phyloP scores from a whole-genome alignment of 2,329 filamentous ascomycete genomes.

The Fusarium fujikuroi region DNA sequence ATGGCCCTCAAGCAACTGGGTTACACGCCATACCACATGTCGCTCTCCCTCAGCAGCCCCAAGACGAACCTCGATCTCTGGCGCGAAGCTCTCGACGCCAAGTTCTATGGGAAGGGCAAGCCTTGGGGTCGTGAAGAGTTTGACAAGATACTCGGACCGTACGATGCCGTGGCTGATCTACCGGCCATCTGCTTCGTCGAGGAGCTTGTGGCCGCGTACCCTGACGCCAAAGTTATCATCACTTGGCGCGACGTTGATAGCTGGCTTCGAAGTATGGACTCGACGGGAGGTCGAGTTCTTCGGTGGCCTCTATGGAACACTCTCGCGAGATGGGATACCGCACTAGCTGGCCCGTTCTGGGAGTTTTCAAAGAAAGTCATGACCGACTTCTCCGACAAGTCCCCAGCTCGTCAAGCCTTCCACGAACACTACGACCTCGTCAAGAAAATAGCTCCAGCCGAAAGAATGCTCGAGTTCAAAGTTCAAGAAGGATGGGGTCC shows the following conservation, averaged over 20 bases:
- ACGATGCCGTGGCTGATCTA: conserved; percentile 23
- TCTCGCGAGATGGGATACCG: conserved; percentile 9
- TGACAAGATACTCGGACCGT: conserved; percentile 23
- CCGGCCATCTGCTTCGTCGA: conserved; percentile 30
- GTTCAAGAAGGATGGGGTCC: conserved; percentile 27
- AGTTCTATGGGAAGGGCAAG: conserved; percentile 25
- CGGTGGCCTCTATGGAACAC: conserved; percentile 36
- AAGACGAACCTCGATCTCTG: conserved; percentile 24
- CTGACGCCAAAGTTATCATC: conserved; percentile 30
- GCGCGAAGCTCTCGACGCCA: conserved; percentile 36
- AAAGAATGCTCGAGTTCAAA: conserved; percentile 10
- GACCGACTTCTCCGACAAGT: conserved; percentile 18
- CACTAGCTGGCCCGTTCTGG: conserved; percentile 23
- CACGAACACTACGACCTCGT: conserved; percentile 14
- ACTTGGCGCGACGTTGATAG: conserved; percentile 16
- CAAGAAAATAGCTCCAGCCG: background rate
- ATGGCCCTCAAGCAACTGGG: conserved; percentile 19
- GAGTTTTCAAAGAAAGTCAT: conserved; percentile 24
- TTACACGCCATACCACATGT: conserved; percentile 31
- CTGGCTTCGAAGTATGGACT: conserved; percentile 31
- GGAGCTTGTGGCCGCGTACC: conserved; percentile 31
- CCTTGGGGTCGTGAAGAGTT: conserved; percentile 30
- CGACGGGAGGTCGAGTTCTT: conserved; percentile 10
- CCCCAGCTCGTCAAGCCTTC: conserved; percentile 14
- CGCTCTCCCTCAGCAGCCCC: conserved; percentile 3